Percentiles rank a stretch among this genome's conserved stretches.
Evolutionary conservation across 2,329 filamentous ascomycete species (phyloP).

Genomic region (Calonectria montana): DNA sequence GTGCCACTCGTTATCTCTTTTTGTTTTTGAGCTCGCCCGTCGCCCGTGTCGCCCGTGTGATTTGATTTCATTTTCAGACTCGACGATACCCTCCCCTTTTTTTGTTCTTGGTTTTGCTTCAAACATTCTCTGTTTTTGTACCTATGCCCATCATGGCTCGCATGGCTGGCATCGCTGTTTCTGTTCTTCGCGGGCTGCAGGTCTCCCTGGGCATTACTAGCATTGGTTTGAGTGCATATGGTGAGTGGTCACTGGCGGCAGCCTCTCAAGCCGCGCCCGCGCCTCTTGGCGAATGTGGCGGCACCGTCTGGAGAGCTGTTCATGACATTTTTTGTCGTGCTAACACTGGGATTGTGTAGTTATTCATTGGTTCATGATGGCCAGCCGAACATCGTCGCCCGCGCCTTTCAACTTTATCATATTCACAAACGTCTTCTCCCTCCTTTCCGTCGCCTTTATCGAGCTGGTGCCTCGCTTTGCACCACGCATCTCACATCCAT

Average conservation of each 20-base stretch:
- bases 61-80: neutral
- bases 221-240: slow-evolving; percentile 39
- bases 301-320: neutral
- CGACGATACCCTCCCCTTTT: neutral
- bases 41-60: neutral
- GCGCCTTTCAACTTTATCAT: slow-evolving; percentile 69
- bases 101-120: neutral
- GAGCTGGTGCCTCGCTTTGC: slow-evolving; percentile 60
- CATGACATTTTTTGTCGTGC: neutral
- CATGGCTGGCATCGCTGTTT: slow-evolving; percentile 33
- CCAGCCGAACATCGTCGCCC: slow-evolving; percentile 66
- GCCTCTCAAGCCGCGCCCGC: neutral
- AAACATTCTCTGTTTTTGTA: neutral
- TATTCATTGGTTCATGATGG: slow-evolving; percentile 68
- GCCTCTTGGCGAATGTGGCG: neutral
- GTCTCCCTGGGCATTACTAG: slow-evolving; percentile 36
- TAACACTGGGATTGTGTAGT: slow-evolving; percentile 52
- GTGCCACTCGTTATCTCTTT: neutral
- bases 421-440: slow-evolving; percentile 64
- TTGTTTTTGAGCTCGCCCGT: slow-evolving; percentile 11
- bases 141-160: slow-evolving; percentile 32
- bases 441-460: slow-evolving; percentile 66
- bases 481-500: slow-evolving; percentile 60
- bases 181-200: slow-evolving; percentile 39
- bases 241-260: slow-evolving; percentile 26